Conservation (phyloP, 1,284 basidiomycete genomes). For the Sparassis latifolia region DNA sequence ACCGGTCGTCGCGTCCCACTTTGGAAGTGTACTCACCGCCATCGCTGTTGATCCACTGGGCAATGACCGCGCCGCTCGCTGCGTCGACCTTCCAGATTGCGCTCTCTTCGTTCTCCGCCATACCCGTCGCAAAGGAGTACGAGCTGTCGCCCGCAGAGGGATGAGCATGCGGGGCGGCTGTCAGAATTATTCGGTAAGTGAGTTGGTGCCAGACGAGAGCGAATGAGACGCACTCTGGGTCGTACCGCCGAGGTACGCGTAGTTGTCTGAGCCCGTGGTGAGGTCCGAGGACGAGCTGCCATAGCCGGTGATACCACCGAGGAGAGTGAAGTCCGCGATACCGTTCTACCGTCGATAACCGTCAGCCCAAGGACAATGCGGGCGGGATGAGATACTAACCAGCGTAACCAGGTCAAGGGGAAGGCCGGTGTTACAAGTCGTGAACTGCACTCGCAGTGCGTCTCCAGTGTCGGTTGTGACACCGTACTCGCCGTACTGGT, state of each 20-base stretch:
- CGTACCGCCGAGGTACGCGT: constrained; percentile 16
- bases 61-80: constrained; percentile 5
- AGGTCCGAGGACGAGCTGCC: constrained; percentile 8
- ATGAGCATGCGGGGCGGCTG: constrained; percentile 11
- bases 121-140: constrained; percentile 12
- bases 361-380: background rate
- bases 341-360: constrained; percentile 12
- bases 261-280: constrained; percentile 10
- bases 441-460: constrained; percentile 12
- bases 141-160: constrained; percentile 12
- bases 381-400: constrained; percentile 5
- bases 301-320: constrained; percentile 16
- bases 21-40: constrained; percentile 5
- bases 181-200: background rate
- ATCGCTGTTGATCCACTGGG: constrained; percentile 19
- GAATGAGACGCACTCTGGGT: constrained; percentile 8
- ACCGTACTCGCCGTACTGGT: constrained; percentile 19
- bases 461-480: constrained; percentile 6
- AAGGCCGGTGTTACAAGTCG: constrained; percentile 3
- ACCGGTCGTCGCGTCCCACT: background rate
- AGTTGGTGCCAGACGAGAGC: background rate
- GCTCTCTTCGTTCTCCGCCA: constrained; percentile 12
- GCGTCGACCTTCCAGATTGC: constrained; percentile 15
- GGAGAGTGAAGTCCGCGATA: constrained; percentile 8
- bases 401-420: constrained; percentile 10